Evolutionary conservation across 2,329 filamentous ascomycete genomes (phyloP), one percentile per base, ranked within the genome.

Genomic region (Aspergillus aculeatinus): DNA sequence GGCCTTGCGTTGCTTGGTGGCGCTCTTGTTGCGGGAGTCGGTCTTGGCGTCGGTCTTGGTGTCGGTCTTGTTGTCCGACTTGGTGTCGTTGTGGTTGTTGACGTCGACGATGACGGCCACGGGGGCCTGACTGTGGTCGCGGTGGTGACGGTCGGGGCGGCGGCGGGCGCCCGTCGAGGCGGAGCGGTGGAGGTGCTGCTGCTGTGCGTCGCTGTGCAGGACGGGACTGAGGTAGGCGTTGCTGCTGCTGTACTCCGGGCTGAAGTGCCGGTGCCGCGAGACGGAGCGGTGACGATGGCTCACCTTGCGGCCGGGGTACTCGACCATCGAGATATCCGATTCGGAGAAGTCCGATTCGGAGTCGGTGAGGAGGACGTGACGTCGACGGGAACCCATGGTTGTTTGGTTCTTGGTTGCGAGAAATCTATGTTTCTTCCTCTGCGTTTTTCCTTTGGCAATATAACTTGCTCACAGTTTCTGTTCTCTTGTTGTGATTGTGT

Each of bases 91-190:
- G 6, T 31, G 31, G 42, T 55, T 55, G 6, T 55, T 33, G 67
- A 70, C 76, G 60, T 76, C 75, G 55, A 76, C 67, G 44, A 74
- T 70, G 55, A 76, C 70, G 12, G 72, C 65, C 12, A 70, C 65
- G 11, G 64, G 67, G 31, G 42, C 65, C 55, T 47, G 50, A 5
- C 60, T 60, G 12, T 59, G 58, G 23, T 63, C 58, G n/a, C 54
- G 54, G 5, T 50, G 54, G 9, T 50, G 35, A 12, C 47, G 50
- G 19, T 55, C 58, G 19, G 44, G 21, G 16, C 60, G 67, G 21
- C 74, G 74, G 9, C 70, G 67, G 21, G 64, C 68, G 14, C 75
- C 74, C 3, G 72, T 76, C 6, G 76, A 78, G 5, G 69, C 66
- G 2, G 76, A 77, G 4, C 76, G 74, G 39, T 70, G 68, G 5